phyloP scores from a whole-genome alignment of 108 stramenopile species.

The Skeletonema potamos region DNA sequence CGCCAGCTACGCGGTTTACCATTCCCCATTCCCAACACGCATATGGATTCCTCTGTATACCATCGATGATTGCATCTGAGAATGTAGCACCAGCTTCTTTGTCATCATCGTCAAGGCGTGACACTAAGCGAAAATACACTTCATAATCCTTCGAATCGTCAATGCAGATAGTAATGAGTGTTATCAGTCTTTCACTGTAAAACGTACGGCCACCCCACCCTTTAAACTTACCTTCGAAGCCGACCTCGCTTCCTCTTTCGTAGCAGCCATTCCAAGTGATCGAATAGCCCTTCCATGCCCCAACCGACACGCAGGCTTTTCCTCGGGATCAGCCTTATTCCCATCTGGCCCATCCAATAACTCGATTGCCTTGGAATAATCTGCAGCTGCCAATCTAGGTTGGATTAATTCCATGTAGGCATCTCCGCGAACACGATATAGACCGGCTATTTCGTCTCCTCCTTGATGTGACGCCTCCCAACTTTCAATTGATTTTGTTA shows the following conservation, averaged over 20 bases:
- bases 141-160: constrained; percentile 70
- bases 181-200: no score
- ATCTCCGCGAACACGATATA: constrained; percentile 81
- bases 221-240: no score
- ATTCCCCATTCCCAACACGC: constrained; percentile 87
- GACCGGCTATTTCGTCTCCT: constrained; percentile 68
- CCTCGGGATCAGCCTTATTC: constrained; percentile 61
- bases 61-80: constrained; percentile 40
- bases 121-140: constrained; percentile 39
- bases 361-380: constrained; percentile 61
- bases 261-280: constrained; percentile 39
- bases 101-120: constrained; percentile 61
- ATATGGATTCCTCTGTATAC: constrained; percentile 74
- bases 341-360: constrained; percentile 50
- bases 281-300: constrained; percentile 68
- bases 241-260: constrained; percentile 33
- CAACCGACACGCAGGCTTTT: constrained; percentile 64
- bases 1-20: constrained; percentile 44
- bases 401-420: constrained; percentile 55
- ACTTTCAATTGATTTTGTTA: constrained; percentile 50
- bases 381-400: constrained; percentile 46
- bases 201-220: no score
- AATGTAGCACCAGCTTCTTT: constrained; percentile 42
- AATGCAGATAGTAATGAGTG: no score
- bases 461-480: constrained; percentile 57